Conservation (phyloP, 495 filamentous ascomycete species). For the Hyaloscypha hepaticicola region DNA sequence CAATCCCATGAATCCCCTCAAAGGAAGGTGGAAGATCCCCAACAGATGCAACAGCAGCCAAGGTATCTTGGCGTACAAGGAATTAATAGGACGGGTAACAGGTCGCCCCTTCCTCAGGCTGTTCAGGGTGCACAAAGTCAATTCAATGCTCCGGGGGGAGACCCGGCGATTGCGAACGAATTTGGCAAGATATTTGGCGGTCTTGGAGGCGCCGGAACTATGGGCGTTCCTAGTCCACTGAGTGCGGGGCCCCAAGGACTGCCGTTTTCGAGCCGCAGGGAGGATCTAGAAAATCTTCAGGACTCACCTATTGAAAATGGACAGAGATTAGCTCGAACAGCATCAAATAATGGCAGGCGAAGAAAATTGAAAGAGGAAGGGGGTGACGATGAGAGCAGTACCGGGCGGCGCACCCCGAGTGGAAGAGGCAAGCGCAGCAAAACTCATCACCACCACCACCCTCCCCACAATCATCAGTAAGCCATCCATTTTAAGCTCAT, state of each 20-base stretch:
- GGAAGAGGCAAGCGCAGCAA: slow-evolving; percentile 55
- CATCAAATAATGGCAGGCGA: slow-evolving; percentile 55
- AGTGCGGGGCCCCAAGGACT: slow-evolving; percentile 37
- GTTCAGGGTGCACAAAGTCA: slow-evolving; percentile 89
- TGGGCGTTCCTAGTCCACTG: slow-evolving; percentile 36
- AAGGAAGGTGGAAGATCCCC: slow-evolving; percentile 56
- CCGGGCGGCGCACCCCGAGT: slow-evolving; percentile 52
- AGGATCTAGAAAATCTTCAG: slow-evolving; percentile 44
- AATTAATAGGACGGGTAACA: slow-evolving; percentile 61
- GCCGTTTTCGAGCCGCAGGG: slow-evolving; percentile 46
- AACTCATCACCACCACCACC: slow-evolving; percentile 66
- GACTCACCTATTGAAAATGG: slow-evolving; percentile 39
- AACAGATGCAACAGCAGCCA: slow-evolving; percentile 47
- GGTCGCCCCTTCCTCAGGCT: slow-evolving; percentile 84
- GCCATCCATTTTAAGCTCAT: slow-evolving; percentile 28
- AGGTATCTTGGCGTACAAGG: slow-evolving; percentile 59
- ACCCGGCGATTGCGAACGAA: slow-evolving; percentile 86
- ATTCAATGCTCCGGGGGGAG: slow-evolving; percentile 67
- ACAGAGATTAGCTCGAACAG: slow-evolving; percentile 42
- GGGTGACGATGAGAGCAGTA: slow-evolving; percentile 58
- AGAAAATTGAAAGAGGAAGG: slow-evolving; percentile 61
- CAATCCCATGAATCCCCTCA: slow-evolving; percentile 52
- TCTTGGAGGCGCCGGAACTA: slow-evolving; percentile 76
- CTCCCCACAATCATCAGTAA: slow-evolving; percentile 55
- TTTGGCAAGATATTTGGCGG: slow-evolving; percentile 90